Conservation (phyloP, 2,329 filamentous ascomycete genomes). For the Huntiella bhutanensis region DNA sequence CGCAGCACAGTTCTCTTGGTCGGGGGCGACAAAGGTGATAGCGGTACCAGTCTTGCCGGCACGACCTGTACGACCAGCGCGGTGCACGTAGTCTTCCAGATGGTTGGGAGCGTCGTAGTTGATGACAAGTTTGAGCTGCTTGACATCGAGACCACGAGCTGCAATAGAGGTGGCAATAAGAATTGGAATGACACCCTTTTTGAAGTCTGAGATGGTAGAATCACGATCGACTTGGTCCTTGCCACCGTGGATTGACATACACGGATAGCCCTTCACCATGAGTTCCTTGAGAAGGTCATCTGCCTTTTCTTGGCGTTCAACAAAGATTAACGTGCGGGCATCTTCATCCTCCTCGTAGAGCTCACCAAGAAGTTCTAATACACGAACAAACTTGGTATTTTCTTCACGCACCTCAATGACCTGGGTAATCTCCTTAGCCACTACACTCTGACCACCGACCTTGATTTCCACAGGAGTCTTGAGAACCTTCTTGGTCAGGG, state of each 20-base stretch:
- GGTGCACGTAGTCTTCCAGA: constrained; percentile 89
- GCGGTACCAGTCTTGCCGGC: constrained; percentile 90
- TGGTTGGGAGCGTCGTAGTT: constrained; percentile 93
- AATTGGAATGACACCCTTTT: constrained; percentile 72
- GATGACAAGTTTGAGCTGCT: constrained; percentile 85
- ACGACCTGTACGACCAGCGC: constrained; percentile 80
- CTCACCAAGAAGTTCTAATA: constrained; percentile 73
- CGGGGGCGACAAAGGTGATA: constrained; percentile 80
- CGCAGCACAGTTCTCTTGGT: constrained; percentile 77
- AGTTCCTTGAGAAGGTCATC: constrained; percentile 62
- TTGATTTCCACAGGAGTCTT: constrained; percentile 76
- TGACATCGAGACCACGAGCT: constrained; percentile 85
- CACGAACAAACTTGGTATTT: constrained; percentile 61
- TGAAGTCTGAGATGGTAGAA: constrained; percentile 84
- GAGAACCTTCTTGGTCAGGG: constrained; percentile 72
- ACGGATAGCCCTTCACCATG: constrained; percentile 70
- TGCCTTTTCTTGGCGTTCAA: constrained; percentile 78
- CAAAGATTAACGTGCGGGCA: constrained; percentile 74
- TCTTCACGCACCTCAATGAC: constrained; percentile 76
- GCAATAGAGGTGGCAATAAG: constrained; percentile 91
- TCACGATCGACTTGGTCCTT: constrained; percentile 89
- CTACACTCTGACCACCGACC: constrained; percentile 73
- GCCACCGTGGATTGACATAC: constrained; percentile 83
- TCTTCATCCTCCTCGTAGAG: constrained; percentile 78
- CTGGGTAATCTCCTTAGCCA: constrained; percentile 83